Base-by-base conservation (phyloP, 1,284 basidiomycete species). In the Sutorius eximius region DNA sequence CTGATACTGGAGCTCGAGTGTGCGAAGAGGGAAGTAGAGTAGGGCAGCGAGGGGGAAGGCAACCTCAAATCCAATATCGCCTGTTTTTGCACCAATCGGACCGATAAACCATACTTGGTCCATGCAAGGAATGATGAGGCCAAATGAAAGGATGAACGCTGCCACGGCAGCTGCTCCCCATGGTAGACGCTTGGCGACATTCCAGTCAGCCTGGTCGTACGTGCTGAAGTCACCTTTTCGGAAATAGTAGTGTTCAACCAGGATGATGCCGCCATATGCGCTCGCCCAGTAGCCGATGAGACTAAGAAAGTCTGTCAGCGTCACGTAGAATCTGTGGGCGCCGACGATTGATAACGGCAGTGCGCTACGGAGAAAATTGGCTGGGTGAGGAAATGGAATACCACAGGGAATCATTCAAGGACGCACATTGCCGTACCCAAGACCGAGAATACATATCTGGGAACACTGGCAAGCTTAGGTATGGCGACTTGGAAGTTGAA, bases 371-470 rank as follows among this genome's bases (percentile, higher is more conserved):
- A 37, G 13, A 13, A 24, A n/a, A 29, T 10, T 8, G 12, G 7
- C 5, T 5, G 12, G 18, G 27, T 7, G 15, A 43, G 15, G 36
- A 27, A 20, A 43, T 47, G 11, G 13, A 11, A 51, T 12, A 41
- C 7, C 38, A 33, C 15, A 10, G 32, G 33, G 40, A 47, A 51
- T 51, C 18, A 40, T 37, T 1, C 18, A 24, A 13, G 30, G 10
- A 77, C 85, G 59, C 60, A 89, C 88, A 97, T 85, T 1, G 86
- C 92, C 0, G 86, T 89, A 1, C 87, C 86, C 41, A 94, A 68
- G 18, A 96, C 66, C 0, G 94, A 91, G 70, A 96, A 92, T 44
- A 93, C 76, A 69, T 94, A 96, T 65, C 95, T 79, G 0, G 95
- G 95, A 13, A 97, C 82, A 33, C 69, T 62, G 13, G 79, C 74